These are phyloP conservation scores for Hymenoscyphus infarciens DNA, from an alignment of 2,329 filamentous ascomycete species.

Conservation along the genomic window DNA sequence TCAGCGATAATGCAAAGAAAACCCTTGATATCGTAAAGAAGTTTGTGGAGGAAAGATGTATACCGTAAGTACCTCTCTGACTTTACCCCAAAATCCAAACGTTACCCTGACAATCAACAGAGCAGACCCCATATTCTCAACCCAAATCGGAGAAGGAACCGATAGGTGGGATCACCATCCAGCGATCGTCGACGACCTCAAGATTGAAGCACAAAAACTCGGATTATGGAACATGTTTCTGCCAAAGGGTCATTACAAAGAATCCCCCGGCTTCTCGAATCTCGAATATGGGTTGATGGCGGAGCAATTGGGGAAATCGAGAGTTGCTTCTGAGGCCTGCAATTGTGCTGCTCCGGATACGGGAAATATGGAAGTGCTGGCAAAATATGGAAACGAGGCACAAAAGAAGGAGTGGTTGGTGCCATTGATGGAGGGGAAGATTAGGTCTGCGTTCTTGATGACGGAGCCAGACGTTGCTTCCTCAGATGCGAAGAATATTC, in stretches of 20 bases:
- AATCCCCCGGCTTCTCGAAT: constrained; percentile 92
- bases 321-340: constrained; percentile 77
- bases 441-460: constrained; percentile 89
- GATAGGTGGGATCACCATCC: constrained; percentile 80
- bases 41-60: constrained; percentile 95
- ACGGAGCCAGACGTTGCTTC: constrained; percentile 87
- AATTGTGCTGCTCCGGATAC: constrained; percentile 92
- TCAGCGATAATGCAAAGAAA: constrained; percentile 81
- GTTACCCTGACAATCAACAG: constrained; percentile 38
- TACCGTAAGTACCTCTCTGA: constrained; percentile 53
- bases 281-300: constrained; percentile 98
- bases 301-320: constrained; percentile 86
- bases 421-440: constrained; percentile 78
- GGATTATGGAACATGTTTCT: constrained; percentile 99
- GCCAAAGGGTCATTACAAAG: constrained; percentile 89
- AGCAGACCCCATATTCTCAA: constrained; percentile 74
- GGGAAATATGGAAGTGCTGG: constrained; percentile 92
- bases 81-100: neutral
- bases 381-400: constrained; percentile 81
- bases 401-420: constrained; percentile 83
- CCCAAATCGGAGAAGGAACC: constrained; percentile 72
- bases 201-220: constrained; percentile 74
- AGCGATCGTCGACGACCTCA: constrained; percentile 80
- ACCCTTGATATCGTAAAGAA: constrained; percentile 85
- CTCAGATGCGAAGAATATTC: constrained; percentile 89